These are phyloP conservation scores for Trichoderma atroviride DNA, from an alignment of 2,329 filamentous ascomycete species.

Conservation along the genomic window DNA sequence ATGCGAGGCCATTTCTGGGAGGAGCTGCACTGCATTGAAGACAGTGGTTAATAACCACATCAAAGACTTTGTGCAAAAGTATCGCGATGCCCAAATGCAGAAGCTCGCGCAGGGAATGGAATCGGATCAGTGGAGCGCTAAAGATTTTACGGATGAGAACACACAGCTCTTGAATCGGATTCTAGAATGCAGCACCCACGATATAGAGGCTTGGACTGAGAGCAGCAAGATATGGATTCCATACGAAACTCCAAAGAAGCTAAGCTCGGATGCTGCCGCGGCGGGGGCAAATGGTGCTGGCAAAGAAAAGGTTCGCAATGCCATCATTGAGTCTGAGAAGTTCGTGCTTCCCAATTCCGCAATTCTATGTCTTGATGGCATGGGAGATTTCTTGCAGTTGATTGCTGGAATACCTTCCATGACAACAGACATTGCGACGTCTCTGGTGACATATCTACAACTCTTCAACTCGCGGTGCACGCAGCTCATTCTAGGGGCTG, in stretches of 20 bases:
- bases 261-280: slow-evolving; percentile 39
- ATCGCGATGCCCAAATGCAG: slow-evolving; percentile 73
- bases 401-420: slow-evolving; percentile 86
- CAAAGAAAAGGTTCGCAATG: slow-evolving; percentile 70
- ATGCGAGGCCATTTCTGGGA: slow-evolving; percentile 80
- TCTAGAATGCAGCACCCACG: slow-evolving; percentile 69
- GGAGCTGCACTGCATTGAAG: slow-evolving; percentile 74
- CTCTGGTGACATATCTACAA: slow-evolving; percentile 82
- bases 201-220: slow-evolving; percentile 68
- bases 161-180: slow-evolving; percentile 64
- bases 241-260: slow-evolving; percentile 43
- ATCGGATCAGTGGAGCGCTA: slow-evolving; percentile 76
- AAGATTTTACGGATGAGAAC: slow-evolving; percentile 70
- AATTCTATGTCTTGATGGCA: slow-evolving; percentile 75
- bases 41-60: slow-evolving; percentile 81
- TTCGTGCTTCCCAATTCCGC: slow-evolving; percentile 87
- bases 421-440: slow-evolving; percentile 77
- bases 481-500: slow-evolving; percentile 94
- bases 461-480: slow-evolving; percentile 95
- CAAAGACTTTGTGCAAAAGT: slow-evolving; percentile 72
- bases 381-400: slow-evolving; percentile 81
- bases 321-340: slow-evolving; percentile 79
- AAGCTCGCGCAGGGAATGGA: slow-evolving; percentile 77
- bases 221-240: slow-evolving; percentile 62
- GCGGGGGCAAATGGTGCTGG: slow-evolving; percentile 52